Evolutionary conservation across 192 early-diverging fungal species (phyloP).

Genomic region (Fimicolochytrium jonesii): DNA sequence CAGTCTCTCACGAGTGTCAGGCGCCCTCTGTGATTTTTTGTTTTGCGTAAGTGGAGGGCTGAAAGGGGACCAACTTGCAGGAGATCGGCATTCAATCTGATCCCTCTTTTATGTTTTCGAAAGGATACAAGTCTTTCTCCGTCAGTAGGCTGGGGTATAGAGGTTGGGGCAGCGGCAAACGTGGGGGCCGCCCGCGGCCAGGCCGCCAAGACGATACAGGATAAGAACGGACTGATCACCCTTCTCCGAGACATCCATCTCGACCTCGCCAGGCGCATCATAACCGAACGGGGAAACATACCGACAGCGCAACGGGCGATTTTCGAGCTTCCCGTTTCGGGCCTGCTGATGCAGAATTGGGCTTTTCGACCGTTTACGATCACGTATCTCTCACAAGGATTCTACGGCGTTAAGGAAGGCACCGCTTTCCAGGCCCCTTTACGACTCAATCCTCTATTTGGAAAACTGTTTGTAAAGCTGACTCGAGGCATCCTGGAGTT

Average conservation of each 20-base stretch:
- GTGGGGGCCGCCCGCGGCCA: not conserved
- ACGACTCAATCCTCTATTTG: too few relatives aligned
- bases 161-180: not conserved
- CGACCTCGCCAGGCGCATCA: not conserved
- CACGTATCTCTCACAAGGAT: not conserved
- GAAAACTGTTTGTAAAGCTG: too few relatives aligned
- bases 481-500: too few relatives aligned
- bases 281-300: not conserved
- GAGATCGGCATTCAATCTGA: too few relatives aligned
- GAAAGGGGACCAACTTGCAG: too few relatives aligned
- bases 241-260: not conserved
- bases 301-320: not conserved
- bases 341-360: not conserved
- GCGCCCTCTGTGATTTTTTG: not conserved
- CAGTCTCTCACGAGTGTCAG: not conserved
- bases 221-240: not conserved
- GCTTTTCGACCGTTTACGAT: not conserved
- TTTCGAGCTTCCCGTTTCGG: not conserved
- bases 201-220: not conserved
- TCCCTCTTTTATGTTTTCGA: too few relatives aligned
- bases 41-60: not conserved
- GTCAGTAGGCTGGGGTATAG: not conserved
- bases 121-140: too few relatives aligned
- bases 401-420: not conserved
- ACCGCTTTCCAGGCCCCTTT: not conserved